These are phyloP conservation scores for Ophiostoma sp. DNA, from an alignment of 2,329 filamentous ascomycete species.

Conservation along the genomic window DNA sequence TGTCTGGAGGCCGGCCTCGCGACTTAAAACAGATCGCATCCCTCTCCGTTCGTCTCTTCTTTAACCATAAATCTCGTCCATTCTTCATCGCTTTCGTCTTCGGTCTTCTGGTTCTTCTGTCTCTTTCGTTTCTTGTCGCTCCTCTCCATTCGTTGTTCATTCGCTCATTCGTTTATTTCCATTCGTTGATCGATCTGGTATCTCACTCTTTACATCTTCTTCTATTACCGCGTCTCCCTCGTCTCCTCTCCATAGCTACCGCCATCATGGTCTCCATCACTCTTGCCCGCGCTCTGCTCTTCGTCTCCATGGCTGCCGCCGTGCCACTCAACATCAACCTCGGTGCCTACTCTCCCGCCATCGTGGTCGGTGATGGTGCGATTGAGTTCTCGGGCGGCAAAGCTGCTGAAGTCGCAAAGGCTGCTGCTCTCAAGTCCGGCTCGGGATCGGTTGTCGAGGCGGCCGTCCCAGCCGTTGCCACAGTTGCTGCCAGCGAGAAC, in stretches of 20 bases:
- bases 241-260: not conserved
- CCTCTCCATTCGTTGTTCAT: not conserved
- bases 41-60: not conserved
- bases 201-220: not conserved
- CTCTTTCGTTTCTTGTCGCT: not conserved
- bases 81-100: not conserved
- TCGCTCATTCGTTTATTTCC: not conserved
- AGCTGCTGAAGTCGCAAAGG: not conserved
- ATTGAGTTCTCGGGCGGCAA: slow-evolving; percentile 12
- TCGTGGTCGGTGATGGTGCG: slow-evolving; percentile 33
- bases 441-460: not conserved
- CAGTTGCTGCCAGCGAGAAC: slow-evolving; percentile 1
- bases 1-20: not conserved
- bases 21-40: not conserved
- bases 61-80: not conserved
- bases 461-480: not conserved
- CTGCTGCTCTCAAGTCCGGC: slow-evolving; percentile 9
- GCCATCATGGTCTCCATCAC: not conserved
- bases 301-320: slow-evolving; percentile 12
- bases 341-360: slow-evolving; percentile 40
- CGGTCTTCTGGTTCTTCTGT: no score
- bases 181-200: slow-evolving; percentile 11
- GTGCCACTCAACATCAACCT: slow-evolving; percentile 36
- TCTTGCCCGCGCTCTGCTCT: not conserved
- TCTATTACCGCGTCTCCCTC: not conserved